These are phyloP conservation scores for Fusarium lyarnte DNA, from an alignment of 2,329 filamentous ascomycete species.

Conservation along the genomic window DNA sequence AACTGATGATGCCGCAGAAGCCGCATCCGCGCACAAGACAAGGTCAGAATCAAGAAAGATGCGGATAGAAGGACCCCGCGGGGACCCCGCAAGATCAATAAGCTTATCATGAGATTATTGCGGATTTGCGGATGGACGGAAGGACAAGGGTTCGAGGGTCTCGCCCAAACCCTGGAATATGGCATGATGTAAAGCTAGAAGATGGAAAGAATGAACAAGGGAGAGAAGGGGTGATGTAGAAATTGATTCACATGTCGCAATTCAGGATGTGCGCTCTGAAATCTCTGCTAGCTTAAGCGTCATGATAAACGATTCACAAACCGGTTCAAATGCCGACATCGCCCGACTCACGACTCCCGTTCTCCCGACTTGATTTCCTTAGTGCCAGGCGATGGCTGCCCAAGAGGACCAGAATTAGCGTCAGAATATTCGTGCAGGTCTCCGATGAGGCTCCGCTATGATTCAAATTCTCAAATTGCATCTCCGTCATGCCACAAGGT, in stretches of 20 bases:
- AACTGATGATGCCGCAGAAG: neutral
- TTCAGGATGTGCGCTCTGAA: neutral
- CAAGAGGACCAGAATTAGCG: neutral
- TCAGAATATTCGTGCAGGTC: conserved; percentile 12
- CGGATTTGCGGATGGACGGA: neutral
- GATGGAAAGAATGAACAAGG: neutral
- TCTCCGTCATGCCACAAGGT: neutral
- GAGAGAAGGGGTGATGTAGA: neutral
- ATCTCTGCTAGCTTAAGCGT: neutral
- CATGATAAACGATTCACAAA: neutral
- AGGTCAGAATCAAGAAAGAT: neutral
- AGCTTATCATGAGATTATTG: neutral
- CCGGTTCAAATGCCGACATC: conserved; percentile 2
- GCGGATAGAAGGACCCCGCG: neutral
- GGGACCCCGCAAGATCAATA: neutral
- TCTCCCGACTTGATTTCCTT: neutral
- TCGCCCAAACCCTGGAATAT: neutral
- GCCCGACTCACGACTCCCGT: neutral
- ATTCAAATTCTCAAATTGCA: neutral
- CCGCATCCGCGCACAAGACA: neutral
- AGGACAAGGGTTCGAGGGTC: neutral
- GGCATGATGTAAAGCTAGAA: neutral
- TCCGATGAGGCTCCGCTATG: conserved; percentile 14
- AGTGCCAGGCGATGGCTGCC: neutral
- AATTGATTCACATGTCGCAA: neutral